Evolutionary conservation across 2,329 filamentous ascomycete genomes (phyloP).

Genomic region (Aspergillus puulaauensis): DNA sequence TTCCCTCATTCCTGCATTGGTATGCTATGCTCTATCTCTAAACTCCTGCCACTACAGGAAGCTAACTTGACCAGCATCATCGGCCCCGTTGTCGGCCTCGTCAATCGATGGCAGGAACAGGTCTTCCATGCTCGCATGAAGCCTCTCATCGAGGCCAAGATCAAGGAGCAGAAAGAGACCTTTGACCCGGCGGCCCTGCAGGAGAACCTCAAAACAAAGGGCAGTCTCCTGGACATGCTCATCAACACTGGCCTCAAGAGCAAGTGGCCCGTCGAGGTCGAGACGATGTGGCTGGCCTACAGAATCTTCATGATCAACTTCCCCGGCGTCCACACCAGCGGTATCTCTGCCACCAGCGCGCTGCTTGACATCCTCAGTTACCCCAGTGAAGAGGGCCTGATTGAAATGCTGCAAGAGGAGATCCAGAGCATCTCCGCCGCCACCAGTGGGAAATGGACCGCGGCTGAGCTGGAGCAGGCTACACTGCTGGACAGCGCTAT

Average conservation of each 20-base stretch:
- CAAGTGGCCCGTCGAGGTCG: constrained; percentile 15
- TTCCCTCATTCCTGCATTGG: constrained; percentile 13
- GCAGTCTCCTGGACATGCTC: constrained; percentile 14
- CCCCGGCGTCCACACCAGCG: constrained; percentile 16
- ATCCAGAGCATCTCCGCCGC: constrained; percentile 3
- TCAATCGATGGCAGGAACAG: constrained; percentile 11
- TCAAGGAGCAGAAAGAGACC: constrained; percentile 10
- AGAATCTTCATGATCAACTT: constrained; percentile 18
- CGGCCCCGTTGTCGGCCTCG: constrained; percentile 13
- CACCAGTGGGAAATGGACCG: constrained; percentile 8
- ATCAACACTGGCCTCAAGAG: constrained; percentile 12
- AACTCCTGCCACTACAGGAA: too few species aligned
- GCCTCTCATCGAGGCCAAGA: constrained; percentile 12
- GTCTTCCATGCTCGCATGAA: constrained; percentile 14
- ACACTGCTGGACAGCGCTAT: constrained; percentile 12
- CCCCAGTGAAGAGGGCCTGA: background rate
- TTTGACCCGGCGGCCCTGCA: background rate
- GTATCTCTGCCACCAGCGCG: constrained; percentile 13
- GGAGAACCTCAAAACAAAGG: constrained; percentile 9
- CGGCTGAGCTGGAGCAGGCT: constrained; percentile 8
- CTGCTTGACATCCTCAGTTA: constrained; percentile 14
- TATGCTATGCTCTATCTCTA: background rate
- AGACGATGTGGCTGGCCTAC: constrained; percentile 15
- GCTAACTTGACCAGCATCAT: constrained; percentile 3
- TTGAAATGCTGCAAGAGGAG: constrained; percentile 7